These are phyloP conservation scores for Kodamaea leandrae DNA, from an alignment of 805 yeast species.

Conservation along the genomic window DNA sequence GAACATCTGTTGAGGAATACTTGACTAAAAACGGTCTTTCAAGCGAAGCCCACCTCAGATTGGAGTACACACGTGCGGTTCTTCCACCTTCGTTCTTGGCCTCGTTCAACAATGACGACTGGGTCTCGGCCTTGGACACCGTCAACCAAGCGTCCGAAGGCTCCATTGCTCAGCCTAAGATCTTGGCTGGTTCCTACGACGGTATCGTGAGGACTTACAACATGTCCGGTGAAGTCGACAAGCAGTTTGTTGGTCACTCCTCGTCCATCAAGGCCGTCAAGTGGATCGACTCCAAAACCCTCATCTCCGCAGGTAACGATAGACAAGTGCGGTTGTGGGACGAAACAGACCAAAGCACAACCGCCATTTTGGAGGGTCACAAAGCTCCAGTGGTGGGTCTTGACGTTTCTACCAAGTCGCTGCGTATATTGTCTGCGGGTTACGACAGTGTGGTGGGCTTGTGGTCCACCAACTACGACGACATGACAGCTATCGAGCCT, in stretches of 20 bases:
- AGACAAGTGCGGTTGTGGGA: constrained; percentile 84
- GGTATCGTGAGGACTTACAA: constrained; percentile 92
- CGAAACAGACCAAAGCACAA: constrained; percentile 50
- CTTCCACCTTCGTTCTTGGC: constrained; percentile 92
- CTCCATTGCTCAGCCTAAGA: constrained; percentile 44
- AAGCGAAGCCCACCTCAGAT: constrained; percentile 69
- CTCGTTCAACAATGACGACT: constrained; percentile 88
- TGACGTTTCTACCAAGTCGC: constrained; percentile 52
- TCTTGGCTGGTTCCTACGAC: constrained; percentile 89
- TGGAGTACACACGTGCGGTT: constrained; percentile 90
- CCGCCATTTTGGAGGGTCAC: constrained; percentile 88
- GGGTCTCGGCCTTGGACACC: constrained; percentile 80
- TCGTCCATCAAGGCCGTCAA: constrained; percentile 82
- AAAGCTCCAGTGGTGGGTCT: constrained; percentile 80
- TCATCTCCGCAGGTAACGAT: constrained; percentile 86
- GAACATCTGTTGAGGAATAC: constrained; percentile 78
- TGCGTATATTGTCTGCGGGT: constrained; percentile 78
- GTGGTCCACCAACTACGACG: constrained; percentile 87
- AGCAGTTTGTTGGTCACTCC: constrained; percentile 83
- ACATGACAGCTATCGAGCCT: constrained; percentile 62
- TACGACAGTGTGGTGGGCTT: constrained; percentile 76
- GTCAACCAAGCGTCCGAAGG: constrained; percentile 27
- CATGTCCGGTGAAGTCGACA: constrained; percentile 72
- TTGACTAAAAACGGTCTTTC: constrained; percentile 74
- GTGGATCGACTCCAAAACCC: constrained; percentile 71